Evolutionary conservation across 805 yeast genomes (phyloP).

Genomic region (Metschnikowia noctiluminum): DNA sequence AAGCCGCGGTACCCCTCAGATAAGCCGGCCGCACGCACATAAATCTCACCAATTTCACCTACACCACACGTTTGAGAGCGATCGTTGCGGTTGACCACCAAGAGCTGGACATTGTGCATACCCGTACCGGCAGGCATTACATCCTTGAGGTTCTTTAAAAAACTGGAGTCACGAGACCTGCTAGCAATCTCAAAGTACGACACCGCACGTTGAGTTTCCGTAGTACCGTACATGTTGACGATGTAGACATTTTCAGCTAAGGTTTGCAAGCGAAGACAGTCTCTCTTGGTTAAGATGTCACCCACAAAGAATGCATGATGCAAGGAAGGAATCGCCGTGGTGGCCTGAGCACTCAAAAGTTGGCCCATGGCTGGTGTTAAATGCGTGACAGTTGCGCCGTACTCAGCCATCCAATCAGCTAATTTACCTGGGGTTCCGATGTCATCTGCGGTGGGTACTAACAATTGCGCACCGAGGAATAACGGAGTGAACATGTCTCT

Average conservation of each 20-base stretch:
- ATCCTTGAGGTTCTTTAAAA: constrained; percentile 82
- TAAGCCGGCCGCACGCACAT: constrained; percentile 96
- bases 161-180: constrained; percentile 61
- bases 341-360: constrained; percentile 90
- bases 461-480: constrained; percentile 87
- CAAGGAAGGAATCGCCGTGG: constrained; percentile 75
- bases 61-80: constrained; percentile 91
- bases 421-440: constrained; percentile 97
- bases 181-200: constrained; percentile 88
- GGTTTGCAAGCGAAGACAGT: constrained; percentile 87
- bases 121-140: constrained; percentile 99
- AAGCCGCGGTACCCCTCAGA: constrained; percentile 94
- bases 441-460: constrained; percentile 95
- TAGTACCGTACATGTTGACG: constrained; percentile 98
- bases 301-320: constrained; percentile 99
- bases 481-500: constrained; percentile 98
- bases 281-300: constrained; percentile 95
- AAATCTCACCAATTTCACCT: constrained; percentile 98
- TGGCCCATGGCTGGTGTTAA: constrained; percentile 99
- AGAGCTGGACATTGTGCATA: constrained; percentile 89
- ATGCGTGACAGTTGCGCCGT: constrained; percentile 94
- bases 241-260: constrained; percentile 86
- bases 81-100: constrained; percentile 90
- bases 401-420: constrained; percentile 94
- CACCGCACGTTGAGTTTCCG: constrained; percentile 98